Base-by-base conservation (phyloP, 352 stramenopile species). In the Globisporangium radiosum region DNA sequence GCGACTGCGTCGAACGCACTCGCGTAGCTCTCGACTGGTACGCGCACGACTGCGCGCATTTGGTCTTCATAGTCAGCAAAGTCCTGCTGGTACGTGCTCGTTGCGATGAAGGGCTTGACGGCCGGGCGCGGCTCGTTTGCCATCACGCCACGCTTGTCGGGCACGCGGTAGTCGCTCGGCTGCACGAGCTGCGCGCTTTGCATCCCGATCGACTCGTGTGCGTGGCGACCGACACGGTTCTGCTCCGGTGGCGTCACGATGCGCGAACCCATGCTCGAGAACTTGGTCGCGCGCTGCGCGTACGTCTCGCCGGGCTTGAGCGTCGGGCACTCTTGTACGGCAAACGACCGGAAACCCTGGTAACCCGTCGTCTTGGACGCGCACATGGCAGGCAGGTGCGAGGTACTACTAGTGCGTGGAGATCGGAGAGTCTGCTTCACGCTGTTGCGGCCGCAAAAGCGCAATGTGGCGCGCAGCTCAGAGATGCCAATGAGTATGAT, bases 341-440 rank as follows among this genome's bases (percentile, higher is more conserved):
- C 68, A 55, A 89, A 90, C 9, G 76, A 90, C 61, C 76, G 69
- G 72, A 90, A 94, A 38, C 83, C 85, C 65, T 94, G 83, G 61
- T 92, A 91, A 4, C 82, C 85, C 43, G 68, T 76, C 57, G 74
- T 80, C 61, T 69, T 75, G 60, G 75, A 81, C 39, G 72, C 75
- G 17, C 54, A 63, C 70, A 81, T 84, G 47, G 43, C 37, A 33
- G 70, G 36, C 47, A 58, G 64, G 76, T 78, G 39, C 45, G 19
- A 25, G 47, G 17, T 33, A 19, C 40, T 33, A 10, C 6, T 1
- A 15, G 13, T 11, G 15, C 5, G 38, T n/a, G 14, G 52, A 7
- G 38, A 38, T n/a, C 43, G 40, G 38, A 38, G 52, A 14, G 39
- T 25, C 36, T 39, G 50, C 50, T 37, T 33, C 25, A 33, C 25